phyloP scores from a whole-genome alignment of 768 basidiomycete genomes.

The Amanita subjunquillea region DNA sequence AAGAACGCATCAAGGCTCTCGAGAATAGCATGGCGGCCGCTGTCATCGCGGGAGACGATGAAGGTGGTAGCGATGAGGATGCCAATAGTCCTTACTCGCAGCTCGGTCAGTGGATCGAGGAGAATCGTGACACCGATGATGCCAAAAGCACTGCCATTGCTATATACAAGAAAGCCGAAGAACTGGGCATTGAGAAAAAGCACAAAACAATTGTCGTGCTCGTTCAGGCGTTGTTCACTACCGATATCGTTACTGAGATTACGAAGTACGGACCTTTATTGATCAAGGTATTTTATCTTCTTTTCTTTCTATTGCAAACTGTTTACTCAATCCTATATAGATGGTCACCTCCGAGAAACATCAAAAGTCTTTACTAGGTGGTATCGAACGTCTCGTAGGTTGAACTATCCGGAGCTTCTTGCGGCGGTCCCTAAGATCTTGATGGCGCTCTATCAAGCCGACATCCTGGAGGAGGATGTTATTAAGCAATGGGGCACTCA shows the following conservation, averaged over 20 bases:
- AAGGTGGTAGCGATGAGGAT: conserved; percentile 85
- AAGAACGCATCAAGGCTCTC: conserved; percentile 66
- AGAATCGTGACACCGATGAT: conserved; percentile 45
- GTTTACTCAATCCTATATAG: conserved; percentile 23
- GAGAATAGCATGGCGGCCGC: conserved; percentile 46
- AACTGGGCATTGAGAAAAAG: conserved; percentile 88
- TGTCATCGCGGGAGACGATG: conserved; percentile 58
- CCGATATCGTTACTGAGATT: conserved; percentile 57
- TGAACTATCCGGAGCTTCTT: conserved; percentile 62
- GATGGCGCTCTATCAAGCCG: conserved; percentile 89
- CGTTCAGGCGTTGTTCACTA: conserved; percentile 76
- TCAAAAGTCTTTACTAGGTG: conserved; percentile 89
- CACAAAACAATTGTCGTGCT: conserved; percentile 83
- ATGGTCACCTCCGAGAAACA: conserved; percentile 90
- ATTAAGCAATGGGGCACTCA: conserved; percentile 91
- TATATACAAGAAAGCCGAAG: conserved; percentile 83
- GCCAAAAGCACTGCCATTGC: conserved; percentile 47
- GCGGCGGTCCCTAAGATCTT: conserved; percentile 78
- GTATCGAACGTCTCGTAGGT: conserved; percentile 81
- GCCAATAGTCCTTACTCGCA: conserved; percentile 77
- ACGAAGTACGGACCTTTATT: conserved; percentile 58
- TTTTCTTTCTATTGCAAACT: conserved; percentile 5
- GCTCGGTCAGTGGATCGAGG: conserved; percentile 80
- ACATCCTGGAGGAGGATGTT: conserved; percentile 87
- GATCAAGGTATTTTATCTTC: conserved; percentile 43